Base-by-base conservation (phyloP, 148 eudicot species). In the Simmondsia chinensis region DNA sequence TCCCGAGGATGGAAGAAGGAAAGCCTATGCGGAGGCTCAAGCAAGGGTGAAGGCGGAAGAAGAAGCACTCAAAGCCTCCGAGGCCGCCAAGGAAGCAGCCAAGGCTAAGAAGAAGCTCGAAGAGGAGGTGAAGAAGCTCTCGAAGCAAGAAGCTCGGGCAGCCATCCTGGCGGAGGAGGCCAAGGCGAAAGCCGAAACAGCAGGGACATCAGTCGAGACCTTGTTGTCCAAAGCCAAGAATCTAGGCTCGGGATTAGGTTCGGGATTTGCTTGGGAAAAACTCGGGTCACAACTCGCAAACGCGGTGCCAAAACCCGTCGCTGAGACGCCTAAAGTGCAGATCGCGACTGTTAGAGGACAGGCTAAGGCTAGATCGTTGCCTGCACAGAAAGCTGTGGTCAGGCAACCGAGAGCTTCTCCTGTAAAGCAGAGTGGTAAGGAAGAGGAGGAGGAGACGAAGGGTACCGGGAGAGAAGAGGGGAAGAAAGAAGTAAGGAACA, bases 1-100 rank as follows among this genome's bases (percentile, higher is more conserved):
- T 49, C 96, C 99, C n/a, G 94, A 76, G 84, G 99, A 91, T 41
- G 77, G 77, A 30, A 72, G 99, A 71, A 72, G 99, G 67, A 64
- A 82, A 63, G 79, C 71, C n/a, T 91, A 79, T 17, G 69, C 82
- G 16, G 96, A 91, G 48, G 68, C 83, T 39, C 3, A 60, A 4
- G 89, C 83, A 14, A 86, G 74, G 63, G 86, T 76, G 44, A 50
- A 82, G 58, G 94, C 88, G 0, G 95, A 85, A 55, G 95, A 79
- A 54, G 91, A 68, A 66, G 88, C 80, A 7, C 43, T 47, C 22
- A 65, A 47, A 59, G 97, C 97, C 2, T 46, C 67, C 2, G 82
- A 71, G 43, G 59, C 59, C 48, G 97, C 97, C 20, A 57, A 56
- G 10, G 78, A 73, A 74, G 84, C 77, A 47, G 88, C 80, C 4